phyloP scores from a whole-genome alignment of 345 rosid genomes.

The Eutrema yunnanense region DNA sequence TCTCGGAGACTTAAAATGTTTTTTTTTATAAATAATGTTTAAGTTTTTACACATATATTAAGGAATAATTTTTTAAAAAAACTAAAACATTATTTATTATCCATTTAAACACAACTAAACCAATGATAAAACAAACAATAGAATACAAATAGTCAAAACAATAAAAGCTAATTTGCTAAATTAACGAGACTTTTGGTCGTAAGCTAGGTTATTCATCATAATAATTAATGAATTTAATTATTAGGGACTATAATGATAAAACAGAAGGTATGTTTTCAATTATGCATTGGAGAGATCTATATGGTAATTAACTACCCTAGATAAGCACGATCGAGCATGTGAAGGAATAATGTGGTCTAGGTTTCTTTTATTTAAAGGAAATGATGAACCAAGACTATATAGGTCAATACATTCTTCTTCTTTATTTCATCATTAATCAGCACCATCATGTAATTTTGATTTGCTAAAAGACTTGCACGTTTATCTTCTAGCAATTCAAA shows the following conservation, averaged over 20 bases:
- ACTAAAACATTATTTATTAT: no score
- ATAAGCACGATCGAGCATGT: constrained; percentile 26
- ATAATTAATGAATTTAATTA: no score
- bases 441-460: constrained; percentile 3
- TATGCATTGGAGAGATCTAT: background rate
- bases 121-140: no score
- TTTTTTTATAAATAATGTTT: no score
- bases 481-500: background rate
- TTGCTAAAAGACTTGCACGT: constrained; percentile 3
- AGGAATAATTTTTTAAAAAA: no score
- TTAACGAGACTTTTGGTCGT: no score
- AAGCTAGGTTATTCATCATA: no score
- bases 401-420: background rate
- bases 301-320: constrained; percentile 15
- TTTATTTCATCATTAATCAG: background rate
- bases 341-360: constrained; percentile 21
- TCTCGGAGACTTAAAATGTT: no score
- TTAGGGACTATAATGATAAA: background rate
- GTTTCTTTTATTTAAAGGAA: constrained; percentile 12
- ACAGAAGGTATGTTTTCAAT: constrained; percentile 6
- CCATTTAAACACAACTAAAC: no score
- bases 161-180: no score
- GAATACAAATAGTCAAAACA: no score
- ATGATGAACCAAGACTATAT: constrained; percentile 18
- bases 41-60: no score